Evolutionary conservation across 2,329 filamentous ascomycete genomes (phyloP).

Genomic region (Incumbomyces delicatus): DNA sequence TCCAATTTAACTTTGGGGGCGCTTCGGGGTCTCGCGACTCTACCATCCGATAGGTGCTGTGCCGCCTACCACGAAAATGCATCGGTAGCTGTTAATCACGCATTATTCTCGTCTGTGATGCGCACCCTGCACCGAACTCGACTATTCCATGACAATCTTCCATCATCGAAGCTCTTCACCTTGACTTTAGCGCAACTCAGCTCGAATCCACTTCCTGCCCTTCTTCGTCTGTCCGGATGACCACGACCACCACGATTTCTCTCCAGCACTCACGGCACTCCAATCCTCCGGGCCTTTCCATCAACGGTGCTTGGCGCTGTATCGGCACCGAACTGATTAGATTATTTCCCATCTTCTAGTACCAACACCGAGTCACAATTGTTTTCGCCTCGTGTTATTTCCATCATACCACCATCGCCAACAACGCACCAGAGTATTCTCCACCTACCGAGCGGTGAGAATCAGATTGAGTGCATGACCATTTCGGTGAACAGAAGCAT

Average conservation of each 20-base stretch:
- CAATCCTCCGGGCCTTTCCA: too few species aligned
- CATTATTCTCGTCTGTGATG: background rate
- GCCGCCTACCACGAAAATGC: too few species aligned
- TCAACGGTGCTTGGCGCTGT: background rate
- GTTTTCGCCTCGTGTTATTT: background rate
- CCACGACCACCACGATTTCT: background rate
- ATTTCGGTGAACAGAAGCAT: background rate
- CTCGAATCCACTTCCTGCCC: slow-evolving; percentile 1
- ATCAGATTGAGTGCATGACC: too few species aligned
- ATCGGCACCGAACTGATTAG: background rate
- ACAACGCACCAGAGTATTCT: slow-evolving; percentile 1
- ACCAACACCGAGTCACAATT: background rate
- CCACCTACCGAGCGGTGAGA: background rate
- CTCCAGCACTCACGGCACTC: too few species aligned
- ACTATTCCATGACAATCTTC: slow-evolving; percentile 1
- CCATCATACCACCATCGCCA: slow-evolving; percentile 3
- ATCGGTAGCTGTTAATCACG: slow-evolving; percentile 1
- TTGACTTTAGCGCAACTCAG: background rate
- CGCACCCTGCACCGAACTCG: background rate
- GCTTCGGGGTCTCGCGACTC: too few species aligned
- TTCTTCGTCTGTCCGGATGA: slow-evolving; percentile 1
- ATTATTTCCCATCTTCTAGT: background rate
- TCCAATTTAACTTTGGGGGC: background rate
- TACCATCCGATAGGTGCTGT: too few species aligned
- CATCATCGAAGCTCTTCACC: slow-evolving; percentile 2